Evolutionary conservation across 2,329 filamentous ascomycete species (phyloP), one percentile per base, ranked within the genome.

Genomic region (Fusarium foetens): DNA sequence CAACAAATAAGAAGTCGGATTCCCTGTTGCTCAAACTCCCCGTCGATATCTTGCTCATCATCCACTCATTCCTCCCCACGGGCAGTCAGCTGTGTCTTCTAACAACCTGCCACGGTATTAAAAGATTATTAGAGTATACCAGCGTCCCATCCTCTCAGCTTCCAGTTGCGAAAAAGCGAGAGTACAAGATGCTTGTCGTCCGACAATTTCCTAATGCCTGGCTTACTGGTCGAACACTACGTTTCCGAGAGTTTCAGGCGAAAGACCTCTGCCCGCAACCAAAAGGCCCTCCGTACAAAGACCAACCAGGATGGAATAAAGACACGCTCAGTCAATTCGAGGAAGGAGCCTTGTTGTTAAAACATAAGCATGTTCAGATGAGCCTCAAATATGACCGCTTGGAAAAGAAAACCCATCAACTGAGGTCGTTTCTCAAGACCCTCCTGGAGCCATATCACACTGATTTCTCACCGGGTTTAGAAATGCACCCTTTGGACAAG

Each of bases 381-480:
- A 55, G 51, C 39, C 33, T 69, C 46, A 69, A 49, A 27, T 69
- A 65, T 13, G 39, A 31, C 31, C 41, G 25, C 23, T 29, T 69
- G 23, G 31, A 65, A 21, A 39, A 39, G 1, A 64, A 38, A 29
- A 58, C 35, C 33, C 6, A 8, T 7, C 7, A 11, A 38, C 66
- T 69, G 33, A 11, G 19, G 8, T 31, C 11, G 10, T n/a, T 25
- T 5, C 66, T 69, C 23, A 17, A 27, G 7, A 8, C 8, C 12
- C 65, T 69, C 21, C n/a, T 59, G n/a, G 27, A 39, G 29, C 46
- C 39, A 16, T 58, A 48, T 23, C 6, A 17, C 8, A 58, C 45
- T 13, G 8, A 27, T 8, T 52, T 42, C 27, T 7, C 6, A 2
- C 35, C 58, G 25, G 1, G 12, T 25, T 23, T 52, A 0, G 0